Base-by-base conservation (phyloP, 805 yeast genomes). In the Metschnikowia cerradonensis region DNA sequence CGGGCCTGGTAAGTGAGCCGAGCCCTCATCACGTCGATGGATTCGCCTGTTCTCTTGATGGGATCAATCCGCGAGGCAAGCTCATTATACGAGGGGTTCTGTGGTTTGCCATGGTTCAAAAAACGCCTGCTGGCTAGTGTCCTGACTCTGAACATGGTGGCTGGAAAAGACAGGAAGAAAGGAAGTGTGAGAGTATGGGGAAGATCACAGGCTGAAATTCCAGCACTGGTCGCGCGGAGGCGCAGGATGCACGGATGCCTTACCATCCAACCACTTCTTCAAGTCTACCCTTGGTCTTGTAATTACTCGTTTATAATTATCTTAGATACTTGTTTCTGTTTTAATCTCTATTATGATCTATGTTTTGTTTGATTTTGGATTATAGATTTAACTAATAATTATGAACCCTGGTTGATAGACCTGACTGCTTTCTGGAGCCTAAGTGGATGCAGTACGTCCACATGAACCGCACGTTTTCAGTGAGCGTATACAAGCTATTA, bases 1-100 rank as follows among this genome's bases (percentile, higher is more conserved):
- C 99, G 79, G 32, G 92, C 83, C 67, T 94, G 99, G 68, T 94
- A 94, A 1, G 88, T 72, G 60, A 94, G 72, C 55, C 99, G 79
- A n/a, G 97, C 95, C 58, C 90, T 79, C 68, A 88, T 89, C 42
- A 78, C 78, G 32, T 86, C 90, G 1, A 82, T 67, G 7, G 82
- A 66, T 68, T 94, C 99, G 55, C 84, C 84, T 3, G 73, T 71
- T 57, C 99, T 80, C 53, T 83, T 81, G 47, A 90, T 75, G 1
- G 99, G 99, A 60, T 83, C 79, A 48, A 92, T 87, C 60, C 80
- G 80, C 63, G 89, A 75, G 38, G 80, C 79, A 32, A 80, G 62
- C 47, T 81, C 78, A 43, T 73, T 67, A 45, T 61, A 52, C 23
- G 68, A 66, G 1, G 78, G 77, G 50, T 59, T 59, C 23, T 58